These are phyloP conservation scores for Bipolaris cookei DNA, from an alignment of 2,329 filamentous ascomycete genomes.

Conservation along the genomic window DNA sequence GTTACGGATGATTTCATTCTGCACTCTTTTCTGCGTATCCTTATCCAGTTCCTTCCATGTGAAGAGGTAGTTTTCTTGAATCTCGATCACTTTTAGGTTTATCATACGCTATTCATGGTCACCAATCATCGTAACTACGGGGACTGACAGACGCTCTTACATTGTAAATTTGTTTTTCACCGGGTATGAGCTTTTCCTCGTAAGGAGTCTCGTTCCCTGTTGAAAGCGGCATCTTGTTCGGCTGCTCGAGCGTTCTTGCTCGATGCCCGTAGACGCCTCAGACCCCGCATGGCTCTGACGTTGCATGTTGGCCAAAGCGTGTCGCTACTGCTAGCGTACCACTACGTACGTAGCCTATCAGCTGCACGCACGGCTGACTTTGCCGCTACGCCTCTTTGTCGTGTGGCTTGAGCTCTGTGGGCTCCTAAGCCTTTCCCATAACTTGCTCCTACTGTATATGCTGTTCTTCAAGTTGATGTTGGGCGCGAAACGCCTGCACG, in stretches of 20 bases:
- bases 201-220: not conserved
- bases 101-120: not conserved
- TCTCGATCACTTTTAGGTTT: not conserved
- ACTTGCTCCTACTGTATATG: not conserved
- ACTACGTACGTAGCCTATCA: not conserved
- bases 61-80: not conserved
- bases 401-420: not conserved
- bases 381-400: conserved; percentile 1
- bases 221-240: not conserved
- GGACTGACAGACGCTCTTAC: not conserved
- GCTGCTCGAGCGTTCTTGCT: not conserved
- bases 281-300: conserved; percentile 3
- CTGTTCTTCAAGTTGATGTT: not conserved
- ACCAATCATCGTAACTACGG: not conserved
- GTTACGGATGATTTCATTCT: not conserved
- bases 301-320: conserved; percentile 2
- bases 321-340: too few relatives aligned
- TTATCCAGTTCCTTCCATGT: not conserved
- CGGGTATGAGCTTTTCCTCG: not conserved
- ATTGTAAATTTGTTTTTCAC: not conserved
- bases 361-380: not conserved
- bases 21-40: not conserved
- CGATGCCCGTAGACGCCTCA: not conserved
- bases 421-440: not conserved
- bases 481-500: not conserved